phyloP scores from a whole-genome alignment of 225 moss, liverwort and hornwort genomes.

The Bryum argenteum region DNA sequence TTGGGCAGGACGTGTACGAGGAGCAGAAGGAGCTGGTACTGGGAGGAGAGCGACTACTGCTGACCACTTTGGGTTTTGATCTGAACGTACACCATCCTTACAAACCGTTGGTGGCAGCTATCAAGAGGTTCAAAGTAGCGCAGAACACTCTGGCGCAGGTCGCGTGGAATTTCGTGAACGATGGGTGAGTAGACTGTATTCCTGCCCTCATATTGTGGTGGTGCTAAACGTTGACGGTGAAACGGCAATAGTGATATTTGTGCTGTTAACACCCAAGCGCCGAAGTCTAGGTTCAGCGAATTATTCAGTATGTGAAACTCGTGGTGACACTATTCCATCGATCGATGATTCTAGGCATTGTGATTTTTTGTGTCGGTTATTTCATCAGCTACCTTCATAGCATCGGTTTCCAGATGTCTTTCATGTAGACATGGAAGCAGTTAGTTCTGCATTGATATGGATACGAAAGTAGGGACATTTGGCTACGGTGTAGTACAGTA shows the following conservation, averaged over 20 bases:
- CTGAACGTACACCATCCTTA: constrained; percentile 95
- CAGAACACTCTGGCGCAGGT: constrained; percentile 97
- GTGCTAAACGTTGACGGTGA: constrained; percentile 8
- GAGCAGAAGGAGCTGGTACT: constrained; percentile 90
- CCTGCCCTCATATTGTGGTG: constrained; percentile 6
- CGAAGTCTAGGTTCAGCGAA: neutral
- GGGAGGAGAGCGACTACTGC: constrained; percentile 83
- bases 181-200: constrained; percentile 73
- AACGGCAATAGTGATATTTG: constrained; percentile 16
- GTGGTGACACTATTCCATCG: neutral
- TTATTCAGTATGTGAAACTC: neutral
- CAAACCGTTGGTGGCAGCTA: constrained; percentile 88
- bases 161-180: constrained; percentile 99
- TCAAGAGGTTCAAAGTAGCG: constrained; percentile 90
- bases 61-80: constrained; percentile 89
- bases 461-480: too few relatives aligned
- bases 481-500: neutral
- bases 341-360: neutral
- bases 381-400: neutral
- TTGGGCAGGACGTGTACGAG: constrained; percentile 75
- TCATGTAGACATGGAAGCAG: neutral
- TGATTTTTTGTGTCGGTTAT: constrained; percentile 9
- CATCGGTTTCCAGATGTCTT: neutral
- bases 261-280: constrained; percentile 16
- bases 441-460: neutral